Percentiles rank a stretch among this genome's conserved stretches.
Conservation (phyloP, 1,284 basidiomycete genomes). For the Porogramme epimiltina region DNA sequence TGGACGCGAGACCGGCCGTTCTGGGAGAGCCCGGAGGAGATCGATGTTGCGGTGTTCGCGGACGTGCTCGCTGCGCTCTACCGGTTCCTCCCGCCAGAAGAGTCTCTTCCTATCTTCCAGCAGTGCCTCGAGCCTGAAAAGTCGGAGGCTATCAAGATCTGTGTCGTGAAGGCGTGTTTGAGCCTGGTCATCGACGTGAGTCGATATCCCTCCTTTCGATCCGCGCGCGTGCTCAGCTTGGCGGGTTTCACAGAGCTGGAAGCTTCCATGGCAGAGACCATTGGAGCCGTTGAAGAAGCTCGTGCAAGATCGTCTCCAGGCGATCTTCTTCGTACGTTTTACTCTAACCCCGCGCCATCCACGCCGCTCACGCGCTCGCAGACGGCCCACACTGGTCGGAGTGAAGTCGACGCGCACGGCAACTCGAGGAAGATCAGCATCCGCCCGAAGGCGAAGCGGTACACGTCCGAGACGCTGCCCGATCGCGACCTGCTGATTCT, state of each 20-base stretch:
- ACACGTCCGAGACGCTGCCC: conserved; percentile 55
- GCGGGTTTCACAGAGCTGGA: conserved; percentile 40
- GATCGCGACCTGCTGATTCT: conserved; percentile 71
- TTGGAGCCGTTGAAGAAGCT: conserved; percentile 47
- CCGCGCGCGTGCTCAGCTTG: background rate
- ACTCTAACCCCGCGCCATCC: background rate
- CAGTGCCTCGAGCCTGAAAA: conserved; percentile 73
- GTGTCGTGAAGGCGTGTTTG: conserved; percentile 70
- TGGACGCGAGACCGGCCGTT: conserved; percentile 60
- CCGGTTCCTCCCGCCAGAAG: conserved; percentile 66
- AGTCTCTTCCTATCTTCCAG: conserved; percentile 60
- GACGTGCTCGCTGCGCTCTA: conserved; percentile 75
- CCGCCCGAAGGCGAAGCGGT: conserved; percentile 62
- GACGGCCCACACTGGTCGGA: conserved; percentile 46
- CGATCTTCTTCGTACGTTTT: conserved; percentile 55
- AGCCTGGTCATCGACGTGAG: conserved; percentile 43
- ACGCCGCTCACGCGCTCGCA: background rate
- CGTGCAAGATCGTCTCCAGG: conserved; percentile 51
- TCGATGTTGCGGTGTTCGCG: conserved; percentile 80
- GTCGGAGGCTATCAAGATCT: conserved; percentile 80
- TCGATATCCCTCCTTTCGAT: background rate
- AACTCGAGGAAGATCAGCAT: conserved; percentile 52
- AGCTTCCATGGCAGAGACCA: conserved; percentile 62
- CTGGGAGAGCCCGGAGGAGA: conserved; percentile 70
- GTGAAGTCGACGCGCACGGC: conserved; percentile 61